These are phyloP conservation scores for Sisymbrium irio DNA, from an alignment of 345 rosid species.

Conservation along the genomic window DNA sequence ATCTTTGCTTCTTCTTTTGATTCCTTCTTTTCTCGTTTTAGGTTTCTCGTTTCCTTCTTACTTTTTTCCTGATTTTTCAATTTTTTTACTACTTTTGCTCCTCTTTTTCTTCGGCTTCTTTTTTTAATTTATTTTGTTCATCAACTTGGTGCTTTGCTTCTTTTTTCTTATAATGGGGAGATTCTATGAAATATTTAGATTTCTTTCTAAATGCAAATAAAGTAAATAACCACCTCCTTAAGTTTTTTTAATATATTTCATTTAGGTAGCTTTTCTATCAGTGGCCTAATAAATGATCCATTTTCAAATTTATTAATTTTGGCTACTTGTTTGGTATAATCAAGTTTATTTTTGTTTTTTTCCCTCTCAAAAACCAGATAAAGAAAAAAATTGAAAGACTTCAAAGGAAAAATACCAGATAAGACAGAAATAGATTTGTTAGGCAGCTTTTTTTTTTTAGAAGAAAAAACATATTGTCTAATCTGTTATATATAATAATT, in stretches of 20 bases:
- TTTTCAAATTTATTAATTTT: background rate
- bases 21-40: conserved; percentile 19
- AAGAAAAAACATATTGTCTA: background rate
- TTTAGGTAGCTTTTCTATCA: conserved; percentile 18
- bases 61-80: background rate
- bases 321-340: background rate
- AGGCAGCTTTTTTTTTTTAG: background rate
- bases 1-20: conserved; percentile 25
- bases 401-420: background rate
- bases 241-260: background rate
- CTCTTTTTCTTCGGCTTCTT: background rate
- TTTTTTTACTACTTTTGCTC: background rate
- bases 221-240: background rate
- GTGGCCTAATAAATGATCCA: background rate
- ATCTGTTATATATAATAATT: background rate
- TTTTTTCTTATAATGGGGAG: background rate
- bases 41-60: conserved; percentile 23
- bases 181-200: background rate
- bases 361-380: background rate
- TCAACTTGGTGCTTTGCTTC: background rate
- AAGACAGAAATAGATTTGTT: background rate
- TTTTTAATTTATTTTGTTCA: background rate
- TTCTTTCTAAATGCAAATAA: background rate
- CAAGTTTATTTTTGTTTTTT: background rate
- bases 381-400: conserved; percentile 10